Base-by-base conservation (phyloP, 1,139 yeast genomes). In the Saccharomyces hybrid region DNA sequence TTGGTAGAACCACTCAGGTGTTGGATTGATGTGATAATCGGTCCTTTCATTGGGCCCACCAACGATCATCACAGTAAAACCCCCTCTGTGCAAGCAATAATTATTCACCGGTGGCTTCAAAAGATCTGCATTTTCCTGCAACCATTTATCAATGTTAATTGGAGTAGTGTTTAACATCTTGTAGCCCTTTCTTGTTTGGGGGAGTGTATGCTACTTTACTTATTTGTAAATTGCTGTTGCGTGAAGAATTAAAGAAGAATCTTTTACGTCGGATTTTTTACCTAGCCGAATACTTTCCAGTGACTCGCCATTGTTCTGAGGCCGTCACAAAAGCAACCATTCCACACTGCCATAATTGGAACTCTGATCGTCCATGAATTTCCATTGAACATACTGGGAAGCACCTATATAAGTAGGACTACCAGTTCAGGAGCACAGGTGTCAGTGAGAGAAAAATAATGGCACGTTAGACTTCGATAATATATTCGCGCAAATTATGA, bases 41-140 rank as follows among this genome's bases (percentile, higher is more conserved):
- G 96, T 89, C 57, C 97, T 77, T 64, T 85, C 95, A 69, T 91
- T 91, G 1, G 97, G 97, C 0, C 97, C 98, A 6, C 97, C 97
- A 2, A 91, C 96, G 51, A 82, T 77, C 97, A 91, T 91, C 48
- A 89, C 88, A 0, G 97, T 90, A 66, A 88, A 88, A 0, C 96
- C 97, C 2, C 95, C 96, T 50, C 90, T 78, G 68, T 91, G 96
- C 34, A 90, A 81, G 66, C 97, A 88, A 71, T 72, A 91, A 68
- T 91, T 91, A 71, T 89, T 90, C 28, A 91, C 96, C 0, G 97
- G 97, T 1, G 97, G 97, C 67, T 88, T 84, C 46, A 91, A 77
- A 27, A 88, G 76, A 59, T 86, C 82, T 27, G 77, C 75, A 70
- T 91, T 88, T 64, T 88, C 96, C 52, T 76, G 76, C 23, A 91